phyloP scores from a whole-genome alignment of 2,329 filamentous ascomycete genomes.

The Paecilomyces sp. region DNA sequence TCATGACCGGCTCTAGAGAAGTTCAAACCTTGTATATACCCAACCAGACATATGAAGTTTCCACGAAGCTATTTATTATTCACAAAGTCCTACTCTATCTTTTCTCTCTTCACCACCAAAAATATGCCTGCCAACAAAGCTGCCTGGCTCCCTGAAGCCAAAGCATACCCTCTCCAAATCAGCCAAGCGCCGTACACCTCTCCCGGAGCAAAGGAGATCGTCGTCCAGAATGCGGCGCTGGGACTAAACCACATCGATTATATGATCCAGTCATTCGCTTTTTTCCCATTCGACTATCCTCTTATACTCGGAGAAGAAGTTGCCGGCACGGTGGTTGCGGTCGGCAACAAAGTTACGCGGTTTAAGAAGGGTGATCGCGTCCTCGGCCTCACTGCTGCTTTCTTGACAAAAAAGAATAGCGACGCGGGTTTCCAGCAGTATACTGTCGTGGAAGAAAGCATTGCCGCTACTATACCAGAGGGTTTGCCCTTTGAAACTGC shows the following conservation, averaged over 20 bases:
- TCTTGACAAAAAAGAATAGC: neutral
- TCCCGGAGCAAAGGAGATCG: neutral
- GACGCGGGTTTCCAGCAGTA: neutral
- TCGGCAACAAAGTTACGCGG: conserved; percentile 37
- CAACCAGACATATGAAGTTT: too few species aligned
- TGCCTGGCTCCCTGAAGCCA: neutral
- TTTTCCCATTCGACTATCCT: conserved; percentile 15
- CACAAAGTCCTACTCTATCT: too few species aligned
- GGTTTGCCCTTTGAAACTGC: neutral
- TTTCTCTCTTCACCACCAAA: too few species aligned
- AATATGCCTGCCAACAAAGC: neutral
- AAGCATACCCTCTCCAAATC: neutral
- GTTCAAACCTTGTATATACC: too few species aligned
- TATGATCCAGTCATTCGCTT: neutral
- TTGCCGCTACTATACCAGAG: conserved; percentile 1
- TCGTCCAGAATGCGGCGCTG: conserved; percentile 13
- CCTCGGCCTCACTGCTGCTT: conserved; percentile 14
- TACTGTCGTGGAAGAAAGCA: neutral
- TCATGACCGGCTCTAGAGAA: too few species aligned
- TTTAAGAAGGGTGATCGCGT: conserved; percentile 38
- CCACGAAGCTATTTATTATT: too few species aligned
- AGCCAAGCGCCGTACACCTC: neutral
- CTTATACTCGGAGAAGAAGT: conserved; percentile 34
- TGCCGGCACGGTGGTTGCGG: conserved; percentile 38
- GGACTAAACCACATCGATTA: conserved; percentile 11